These are phyloP conservation scores for Mycena rosella DNA, from an alignment of 768 basidiomycete genomes.

Conservation along the genomic window DNA sequence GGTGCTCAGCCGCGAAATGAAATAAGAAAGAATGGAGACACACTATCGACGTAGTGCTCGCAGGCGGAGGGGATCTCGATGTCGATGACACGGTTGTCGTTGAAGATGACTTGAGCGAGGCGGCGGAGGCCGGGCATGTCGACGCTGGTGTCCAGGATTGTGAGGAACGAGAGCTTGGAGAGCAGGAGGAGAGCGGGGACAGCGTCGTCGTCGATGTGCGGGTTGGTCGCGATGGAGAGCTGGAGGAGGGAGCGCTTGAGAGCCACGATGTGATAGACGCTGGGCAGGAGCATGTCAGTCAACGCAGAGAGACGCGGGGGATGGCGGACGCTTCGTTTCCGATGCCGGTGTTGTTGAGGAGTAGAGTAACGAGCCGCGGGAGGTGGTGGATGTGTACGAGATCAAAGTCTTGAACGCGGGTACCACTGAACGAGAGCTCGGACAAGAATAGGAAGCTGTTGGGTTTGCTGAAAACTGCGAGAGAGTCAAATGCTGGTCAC, in stretches of 20 bases:
- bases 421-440: slow-evolving; percentile 64
- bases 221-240: slow-evolving; percentile 67
- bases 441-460: slow-evolving; percentile 64
- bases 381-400: slow-evolving; percentile 66
- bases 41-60: slow-evolving; percentile 67
- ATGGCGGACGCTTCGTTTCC: slow-evolving; percentile 71
- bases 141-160: slow-evolving; percentile 66
- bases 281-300: slow-evolving; percentile 42
- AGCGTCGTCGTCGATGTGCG: slow-evolving; percentile 66
- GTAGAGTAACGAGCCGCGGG: slow-evolving; percentile 60
- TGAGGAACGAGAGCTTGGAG: slow-evolving; percentile 60
- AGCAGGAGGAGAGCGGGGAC: slow-evolving; percentile 67
- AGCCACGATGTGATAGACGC: slow-evolving; percentile 68
- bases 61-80: slow-evolving; percentile 68
- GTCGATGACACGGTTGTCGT: slow-evolving; percentile 56
- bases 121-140: slow-evolving; percentile 70
- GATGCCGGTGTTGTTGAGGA: slow-evolving; percentile 66
- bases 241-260: slow-evolving; percentile 66
- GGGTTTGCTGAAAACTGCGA: slow-evolving; percentile 63
- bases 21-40: slow-evolving; percentile 28
- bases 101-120: slow-evolving; percentile 53
- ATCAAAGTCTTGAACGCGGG: slow-evolving; percentile 60
- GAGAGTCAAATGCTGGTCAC: slow-evolving; percentile 1
- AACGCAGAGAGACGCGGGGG: slow-evolving; percentile 6
- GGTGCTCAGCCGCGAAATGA: neutral